Evolutionary conservation across 331 rosid genomes (phyloP), one percentile per base, ranked within the genome.

Genomic region (Quercus tomentella): DNA sequence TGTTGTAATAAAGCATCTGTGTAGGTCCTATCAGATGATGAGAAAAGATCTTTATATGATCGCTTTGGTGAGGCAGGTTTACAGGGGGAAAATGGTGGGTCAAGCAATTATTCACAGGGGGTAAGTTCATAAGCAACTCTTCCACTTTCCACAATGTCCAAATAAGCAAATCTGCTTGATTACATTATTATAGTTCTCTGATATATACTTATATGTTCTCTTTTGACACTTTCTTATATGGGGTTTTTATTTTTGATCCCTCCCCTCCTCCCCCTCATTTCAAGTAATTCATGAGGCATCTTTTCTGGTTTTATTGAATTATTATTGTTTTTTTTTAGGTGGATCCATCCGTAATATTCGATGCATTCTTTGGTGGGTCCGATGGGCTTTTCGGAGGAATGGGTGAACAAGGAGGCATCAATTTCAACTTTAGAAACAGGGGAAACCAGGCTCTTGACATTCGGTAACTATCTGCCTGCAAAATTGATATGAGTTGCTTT

Each of bases 11-110:
- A 75, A 89, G 90, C 80, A 87, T 85, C 76, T 86, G 70, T 90
- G 89, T 89, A 95, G 98, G 98, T 95, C 77, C 91, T 93, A 84
- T 93, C 98, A 87, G 99, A 96, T 88, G 99, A 88, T 71, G 94
- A 89, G 87, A 93, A 96, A 91, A 91, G 96, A 86, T 89, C 98
- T 89, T 77, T 86, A 77, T 96, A 96, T 82, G 99, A 96, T 81
- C 97, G 91, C 84, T 91, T 89, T 86, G 97, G 97, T 65, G 97
- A 90, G 94, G 88, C 90, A 83, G 97, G 94, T 87, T 89, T 96
- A 67, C 86, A 89, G 78, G 96, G 89, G 88, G 97, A 88, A 35
- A 86, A 85, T 84, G 97, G 79, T 71, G 88, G 82, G 18, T 70
- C 91, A 20, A 78, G 77, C 70, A 73, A 75, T 85, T 85, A 87